Base-by-base conservation (phyloP, 345 rosid genomes). In the Rhodamnia argentea region DNA sequence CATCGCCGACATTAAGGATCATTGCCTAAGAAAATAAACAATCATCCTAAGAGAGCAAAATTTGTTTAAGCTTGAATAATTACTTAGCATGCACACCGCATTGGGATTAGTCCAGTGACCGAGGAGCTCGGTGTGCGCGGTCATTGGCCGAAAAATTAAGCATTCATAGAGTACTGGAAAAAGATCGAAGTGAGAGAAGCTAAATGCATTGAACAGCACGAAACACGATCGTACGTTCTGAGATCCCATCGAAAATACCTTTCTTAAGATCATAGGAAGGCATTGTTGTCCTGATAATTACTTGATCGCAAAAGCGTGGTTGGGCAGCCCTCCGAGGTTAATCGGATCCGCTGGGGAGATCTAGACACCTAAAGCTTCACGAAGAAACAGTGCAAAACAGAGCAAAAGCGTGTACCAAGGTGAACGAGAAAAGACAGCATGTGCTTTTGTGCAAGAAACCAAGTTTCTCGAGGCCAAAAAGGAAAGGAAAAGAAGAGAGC, bases 1-100 rank as follows among this genome's bases (percentile, higher is more conserved):
- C 18, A 14, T 27, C 0, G 2, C 27, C 0, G 40, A 13, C 5
- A 6, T 27, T 0, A 27, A 7, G 6, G 0, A 14, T 7, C 0
- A 1, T 5, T 14, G 22, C 0, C 5, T 0, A 27, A 62, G 20
- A 2, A 62, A 29, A 62, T 0, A 0, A 15, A 0, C 0, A 29
- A 29, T 29, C 23, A 2, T 29, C 3, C 2, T 15, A 64, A 29
- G 12, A 0, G 5, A 64, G 0, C 1, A 29, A 29, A 15, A 1
- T 16, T 64, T 0, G 2, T 62, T 62, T 15, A 0, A 3, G 6
- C 1, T 29, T 0, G 2, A 7, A 62, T 29, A 62, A 14, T 62
- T 29, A 9, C 42, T 8, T 1, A 0, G 1, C 24, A 2, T 9
- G 47, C 12, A 1, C 7, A 0, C 20, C 9, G 24, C 6, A 16